Conservation (phyloP, 73 alveolate genomes). For the Paraurostyla sp. region DNA sequence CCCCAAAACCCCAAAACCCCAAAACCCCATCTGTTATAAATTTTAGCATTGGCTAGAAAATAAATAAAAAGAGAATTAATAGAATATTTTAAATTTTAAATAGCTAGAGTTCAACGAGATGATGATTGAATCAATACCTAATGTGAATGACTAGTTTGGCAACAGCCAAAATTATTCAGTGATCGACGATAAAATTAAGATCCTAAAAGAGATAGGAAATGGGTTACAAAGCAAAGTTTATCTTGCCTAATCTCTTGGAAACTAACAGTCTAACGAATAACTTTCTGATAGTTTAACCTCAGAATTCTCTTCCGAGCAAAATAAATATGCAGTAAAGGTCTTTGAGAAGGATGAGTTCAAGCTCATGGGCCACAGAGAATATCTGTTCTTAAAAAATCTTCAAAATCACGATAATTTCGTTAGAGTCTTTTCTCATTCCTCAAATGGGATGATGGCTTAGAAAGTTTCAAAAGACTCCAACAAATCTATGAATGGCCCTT, state of each 20-base stretch:
- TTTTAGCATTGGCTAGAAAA: not conserved
- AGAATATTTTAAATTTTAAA: not conserved
- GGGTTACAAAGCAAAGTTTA: constrained; percentile 13
- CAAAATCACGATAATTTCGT: not conserved
- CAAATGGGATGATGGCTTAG: not conserved
- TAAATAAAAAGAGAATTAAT: not conserved
- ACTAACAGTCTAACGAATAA: not conserved
- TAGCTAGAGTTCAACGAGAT: not conserved
- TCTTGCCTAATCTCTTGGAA: not conserved
- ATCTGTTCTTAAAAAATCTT: not conserved
- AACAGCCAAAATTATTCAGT: too few relatives aligned
- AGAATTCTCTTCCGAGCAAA: not conserved
- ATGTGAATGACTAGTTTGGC: not conserved
- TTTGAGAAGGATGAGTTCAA: constrained; percentile 39
- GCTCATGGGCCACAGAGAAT: constrained; percentile 13
- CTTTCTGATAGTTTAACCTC: not conserved
- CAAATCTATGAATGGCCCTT: not conserved
- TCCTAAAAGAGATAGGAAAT: constrained; percentile 36
- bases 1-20: constrained; percentile 39
- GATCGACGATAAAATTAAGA: constrained; percentile 8
- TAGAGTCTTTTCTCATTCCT: not conserved
- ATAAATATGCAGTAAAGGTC: constrained; percentile 1
- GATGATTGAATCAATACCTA: not conserved
- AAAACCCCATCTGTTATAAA: not conserved
- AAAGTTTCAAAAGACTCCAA: not conserved